These are phyloP conservation scores for Kwoniella dendrophila DNA, from an alignment of 768 basidiomycete species.

Conservation along the genomic window DNA sequence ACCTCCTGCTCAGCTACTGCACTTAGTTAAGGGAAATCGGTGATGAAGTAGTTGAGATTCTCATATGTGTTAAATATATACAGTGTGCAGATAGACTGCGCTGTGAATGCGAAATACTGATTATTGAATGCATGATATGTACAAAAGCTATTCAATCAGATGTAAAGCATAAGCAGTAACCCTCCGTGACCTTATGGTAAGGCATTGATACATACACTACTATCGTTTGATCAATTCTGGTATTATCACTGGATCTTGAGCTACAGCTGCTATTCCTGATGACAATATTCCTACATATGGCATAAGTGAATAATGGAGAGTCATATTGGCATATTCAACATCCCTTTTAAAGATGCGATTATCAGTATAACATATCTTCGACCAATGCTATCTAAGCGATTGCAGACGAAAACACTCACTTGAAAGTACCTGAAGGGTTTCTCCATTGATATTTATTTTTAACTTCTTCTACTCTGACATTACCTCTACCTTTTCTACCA, in stretches of 20 bases:
- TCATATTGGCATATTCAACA: slow-evolving; percentile 42
- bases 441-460: slow-evolving; percentile 51
- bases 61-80: too few relatives aligned
- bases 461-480: slow-evolving; percentile 44
- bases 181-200: neutral
- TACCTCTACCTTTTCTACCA: slow-evolving; percentile 44
- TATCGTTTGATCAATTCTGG: slow-evolving; percentile 44
- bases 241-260: slow-evolving; percentile 37
- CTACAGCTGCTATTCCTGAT: slow-evolving; percentile 47
- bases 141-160: too few relatives aligned
- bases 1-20: too few relatives aligned
- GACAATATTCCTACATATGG: slow-evolving; percentile 47
- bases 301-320: slow-evolving; percentile 51
- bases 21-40: too few relatives aligned
- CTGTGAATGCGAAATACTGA: too few relatives aligned
- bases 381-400: neutral
- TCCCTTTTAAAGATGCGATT: slow-evolving; percentile 17
- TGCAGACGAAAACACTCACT: slow-evolving; percentile 29
- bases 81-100: too few relatives aligned
- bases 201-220: neutral
- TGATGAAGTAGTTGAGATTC: too few relatives aligned
- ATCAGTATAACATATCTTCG: too few relatives aligned
- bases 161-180: neutral
- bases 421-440: slow-evolving; percentile 46
- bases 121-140: slow-evolving; percentile 1